Evolutionary conservation across 73 alveolate species (phyloP).

Genomic region (Chromera velia): DNA sequence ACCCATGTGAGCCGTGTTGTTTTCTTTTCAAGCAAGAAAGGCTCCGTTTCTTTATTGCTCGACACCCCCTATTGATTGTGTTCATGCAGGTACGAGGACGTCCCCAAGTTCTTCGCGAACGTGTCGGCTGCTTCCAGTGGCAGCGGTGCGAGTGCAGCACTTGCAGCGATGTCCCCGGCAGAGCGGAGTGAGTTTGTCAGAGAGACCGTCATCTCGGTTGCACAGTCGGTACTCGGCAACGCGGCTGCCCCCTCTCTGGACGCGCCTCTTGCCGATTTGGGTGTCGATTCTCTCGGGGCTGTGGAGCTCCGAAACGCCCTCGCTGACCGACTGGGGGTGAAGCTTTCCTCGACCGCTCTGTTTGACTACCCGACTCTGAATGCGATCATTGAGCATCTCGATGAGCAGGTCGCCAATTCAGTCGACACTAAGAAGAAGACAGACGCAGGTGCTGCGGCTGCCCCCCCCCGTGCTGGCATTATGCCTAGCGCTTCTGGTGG

Average conservation of each 20-base stretch:
- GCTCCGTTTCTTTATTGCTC: too few relatives aligned
- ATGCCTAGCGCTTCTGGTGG: too few relatives aligned
- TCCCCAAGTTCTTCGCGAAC: neutral
- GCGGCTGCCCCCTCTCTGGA: neutral
- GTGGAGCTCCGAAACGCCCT: slow-evolving; percentile 2
- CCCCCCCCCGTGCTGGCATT: too few relatives aligned
- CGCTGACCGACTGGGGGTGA: slow-evolving; percentile 12
- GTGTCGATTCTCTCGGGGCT: neutral
- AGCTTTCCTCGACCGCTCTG: slow-evolving; percentile 34
- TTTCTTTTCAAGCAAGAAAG: too few relatives aligned
- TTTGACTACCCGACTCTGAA: slow-evolving; percentile 45
- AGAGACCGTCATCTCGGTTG: neutral
- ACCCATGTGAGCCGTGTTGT: too few relatives aligned
- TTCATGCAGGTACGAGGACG: too few relatives aligned
- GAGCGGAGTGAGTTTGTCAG: too few relatives aligned
- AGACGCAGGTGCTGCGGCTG: too few relatives aligned
- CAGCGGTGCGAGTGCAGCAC: too few relatives aligned
- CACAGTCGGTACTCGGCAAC: neutral
- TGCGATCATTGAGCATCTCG: slow-evolving; percentile 24
- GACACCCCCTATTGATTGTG: too few relatives aligned
- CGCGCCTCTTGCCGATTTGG: slow-evolving; percentile 21
- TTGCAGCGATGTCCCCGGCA: too few relatives aligned
- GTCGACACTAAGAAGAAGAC: neutral
- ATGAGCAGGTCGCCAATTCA: neutral
- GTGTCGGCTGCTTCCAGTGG: too few relatives aligned